Evolutionary conservation across 164 flowering plant species (phyloP), one percentile per base, ranked within the genome.

Genomic region (Houttuynia cordata): DNA sequence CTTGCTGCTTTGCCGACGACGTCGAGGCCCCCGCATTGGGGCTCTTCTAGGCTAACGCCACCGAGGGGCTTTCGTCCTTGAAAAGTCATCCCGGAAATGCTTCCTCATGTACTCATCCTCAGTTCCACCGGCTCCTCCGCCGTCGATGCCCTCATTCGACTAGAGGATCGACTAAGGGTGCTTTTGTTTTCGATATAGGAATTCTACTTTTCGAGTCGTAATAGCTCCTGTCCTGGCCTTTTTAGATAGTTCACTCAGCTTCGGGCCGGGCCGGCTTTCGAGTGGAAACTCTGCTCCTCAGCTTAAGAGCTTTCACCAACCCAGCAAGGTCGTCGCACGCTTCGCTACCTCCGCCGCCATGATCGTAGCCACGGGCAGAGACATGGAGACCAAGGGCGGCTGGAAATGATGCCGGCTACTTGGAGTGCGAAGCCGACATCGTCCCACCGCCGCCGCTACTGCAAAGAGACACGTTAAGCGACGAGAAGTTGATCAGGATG

Each of bases 401-500:
- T 51, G 79, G 86, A 47, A 85, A 83, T 1, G 83, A 66, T 62
- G 74, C 87, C 6, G 80, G 81, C 0, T 84, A 76, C 53, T 86
- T 84, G 1, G 90, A 84, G 4, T 79, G 78, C 24, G 87, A 87
- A 9, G 87, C 86, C 0, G 88, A 81, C 17, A 80, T 58, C 8
- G 80, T 72, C 37, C 50, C 21, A 13, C 84, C 69, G 51, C 85
- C 86, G 20, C 85, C 74, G n/a, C n/a, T n/a, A 64, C 85, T 78
- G 3, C 96, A 73, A 19, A 86, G 65, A 0, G 96, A 84, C 20
- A 84, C 81, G 71, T 83, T 86, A 14, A 88, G 73, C 0, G 85
- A 69, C 0, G 96, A 83, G 69, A 82, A 84, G 61, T 82, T 85
- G n/a, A 92, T 90, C 3, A 91, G 93, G 21, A 86, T 82, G 0